Conservation (phyloP, 148 eudicot species). For the Rhododendron simsii region DNA sequence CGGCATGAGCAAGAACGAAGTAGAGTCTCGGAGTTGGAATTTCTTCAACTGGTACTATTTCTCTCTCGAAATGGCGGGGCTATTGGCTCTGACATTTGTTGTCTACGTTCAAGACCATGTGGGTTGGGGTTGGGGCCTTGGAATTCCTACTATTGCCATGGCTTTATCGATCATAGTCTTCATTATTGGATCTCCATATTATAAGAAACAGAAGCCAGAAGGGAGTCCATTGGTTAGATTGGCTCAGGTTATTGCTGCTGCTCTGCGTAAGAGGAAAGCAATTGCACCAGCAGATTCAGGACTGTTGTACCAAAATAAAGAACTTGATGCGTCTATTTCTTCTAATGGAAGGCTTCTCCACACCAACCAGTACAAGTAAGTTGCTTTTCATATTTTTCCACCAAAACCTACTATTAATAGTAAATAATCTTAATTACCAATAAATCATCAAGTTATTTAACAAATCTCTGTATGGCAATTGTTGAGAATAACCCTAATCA, state of each 20-base stretch:
- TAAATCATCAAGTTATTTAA: no score
- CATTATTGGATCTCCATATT: slow-evolving; percentile 35
- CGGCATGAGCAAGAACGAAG: slow-evolving; percentile 33
- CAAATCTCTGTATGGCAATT: no score
- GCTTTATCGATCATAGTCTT: slow-evolving; percentile 45
- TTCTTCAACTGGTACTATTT: slow-evolving; percentile 56
- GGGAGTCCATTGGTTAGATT: slow-evolving; percentile 53
- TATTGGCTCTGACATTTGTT: slow-evolving; percentile 43
- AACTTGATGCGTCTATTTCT: slow-evolving; percentile 44
- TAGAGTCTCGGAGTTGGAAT: slow-evolving; percentile 35
- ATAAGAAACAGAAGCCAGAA: slow-evolving; percentile 39
- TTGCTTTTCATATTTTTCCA: no score
- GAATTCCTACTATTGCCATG: slow-evolving; percentile 51
- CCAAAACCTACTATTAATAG: no score
- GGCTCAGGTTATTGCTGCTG: slow-evolving; percentile 46
- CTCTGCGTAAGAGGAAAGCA: slow-evolving; percentile 35
- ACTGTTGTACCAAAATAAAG: slow-evolving; percentile 35
- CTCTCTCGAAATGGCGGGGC: slow-evolving; percentile 35
- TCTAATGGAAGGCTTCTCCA: slow-evolving; percentile 37
- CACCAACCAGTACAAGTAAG: no score
- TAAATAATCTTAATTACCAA: no score
- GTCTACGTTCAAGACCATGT: slow-evolving; percentile 58
- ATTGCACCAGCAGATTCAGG: slow-evolving; percentile 18
- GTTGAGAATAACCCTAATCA: no score
- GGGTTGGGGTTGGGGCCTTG: slow-evolving; percentile 67